A percentile compares a stretch with the other conserved stretches of the same genome.
These are phyloP conservation scores for Clonostachys chloroleuca DNA, from an alignment of 2,329 filamentous ascomycete genomes.

Conservation along the genomic window DNA sequence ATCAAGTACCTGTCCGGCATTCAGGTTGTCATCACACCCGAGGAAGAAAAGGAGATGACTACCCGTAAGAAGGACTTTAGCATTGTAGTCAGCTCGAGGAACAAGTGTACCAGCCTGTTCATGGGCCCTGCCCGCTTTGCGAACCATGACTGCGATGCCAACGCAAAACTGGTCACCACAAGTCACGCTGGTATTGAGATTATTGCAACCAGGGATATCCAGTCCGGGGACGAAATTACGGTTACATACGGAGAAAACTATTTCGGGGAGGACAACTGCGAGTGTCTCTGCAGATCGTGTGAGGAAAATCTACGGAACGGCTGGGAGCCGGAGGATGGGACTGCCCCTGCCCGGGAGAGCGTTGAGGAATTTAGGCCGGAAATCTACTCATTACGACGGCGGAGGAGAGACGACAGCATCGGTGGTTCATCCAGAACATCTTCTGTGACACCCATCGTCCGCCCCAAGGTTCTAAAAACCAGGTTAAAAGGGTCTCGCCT, in stretches of 20 bases:
- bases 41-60: slow-evolving; percentile 82
- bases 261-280: slow-evolving; percentile 91
- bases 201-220: slow-evolving; percentile 76
- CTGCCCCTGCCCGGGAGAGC: slow-evolving; percentile 39
- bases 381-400: slow-evolving; percentile 52
- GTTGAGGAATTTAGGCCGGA: slow-evolving; percentile 45
- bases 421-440: slow-evolving; percentile 49
- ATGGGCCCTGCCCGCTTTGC: slow-evolving; percentile 94
- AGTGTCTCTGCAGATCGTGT: slow-evolving; percentile 88
- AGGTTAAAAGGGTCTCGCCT: slow-evolving; percentile 22
- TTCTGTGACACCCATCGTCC: slow-evolving; percentile 51
- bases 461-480: slow-evolving; percentile 41
- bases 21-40: slow-evolving; percentile 85
- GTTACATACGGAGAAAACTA: slow-evolving; percentile 95
- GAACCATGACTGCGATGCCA: slow-evolving; percentile 94
- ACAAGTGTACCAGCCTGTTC: slow-evolving; percentile 87
- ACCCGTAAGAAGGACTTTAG: slow-evolving; percentile 89
- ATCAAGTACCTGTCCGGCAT: slow-evolving; percentile 91
- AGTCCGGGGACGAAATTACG: slow-evolving; percentile 88
- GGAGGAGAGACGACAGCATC: slow-evolving; percentile 45
- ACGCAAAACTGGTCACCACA: slow-evolving; percentile 80
- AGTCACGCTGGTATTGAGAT: slow-evolving; percentile 88
- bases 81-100: slow-evolving; percentile 89
- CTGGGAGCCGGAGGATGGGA: slow-evolving; percentile 60
- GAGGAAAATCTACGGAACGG: slow-evolving; percentile 74